Percentiles rank a stretch among this genome's conserved stretches.
phyloP scores from a whole-genome alignment of 441 rosid species.

The Gossypium schwendimanii region DNA sequence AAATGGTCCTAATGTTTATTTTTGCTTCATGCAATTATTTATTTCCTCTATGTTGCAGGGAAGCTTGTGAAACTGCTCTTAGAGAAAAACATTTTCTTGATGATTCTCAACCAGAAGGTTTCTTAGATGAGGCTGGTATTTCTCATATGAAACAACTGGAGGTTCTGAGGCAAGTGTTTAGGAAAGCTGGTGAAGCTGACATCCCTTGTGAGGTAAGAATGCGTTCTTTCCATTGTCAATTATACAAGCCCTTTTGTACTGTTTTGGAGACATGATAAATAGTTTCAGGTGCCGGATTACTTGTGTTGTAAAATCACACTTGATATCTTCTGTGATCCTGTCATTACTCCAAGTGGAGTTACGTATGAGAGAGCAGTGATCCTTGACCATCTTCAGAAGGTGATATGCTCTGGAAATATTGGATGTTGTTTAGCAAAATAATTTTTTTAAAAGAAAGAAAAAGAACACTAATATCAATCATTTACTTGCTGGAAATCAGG shows the following conservation, averaged over 20 bases:
- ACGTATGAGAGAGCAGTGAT: slow-evolving; percentile 83
- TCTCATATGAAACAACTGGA: slow-evolving; percentile 38
- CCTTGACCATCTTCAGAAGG: slow-evolving; percentile 81
- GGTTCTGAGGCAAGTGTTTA: slow-evolving; percentile 47
- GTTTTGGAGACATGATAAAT: slow-evolving; percentile 5
- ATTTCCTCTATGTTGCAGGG: slow-evolving; percentile 38
- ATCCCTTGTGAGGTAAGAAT: slow-evolving; percentile 54
- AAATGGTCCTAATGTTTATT: slow-evolving; percentile 1
- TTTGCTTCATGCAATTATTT: slow-evolving; percentile 18
- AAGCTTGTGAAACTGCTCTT: slow-evolving; percentile 71
- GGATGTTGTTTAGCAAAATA: background rate
- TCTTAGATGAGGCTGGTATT: slow-evolving; percentile 32
- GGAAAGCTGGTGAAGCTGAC: slow-evolving; percentile 62
- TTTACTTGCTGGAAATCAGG: slow-evolving; percentile 29
- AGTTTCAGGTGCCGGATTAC: slow-evolving; percentile 73
- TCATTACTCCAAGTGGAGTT: slow-evolving; percentile 81
- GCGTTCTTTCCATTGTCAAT: background rate
- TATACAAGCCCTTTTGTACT: background rate
- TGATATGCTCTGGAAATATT: slow-evolving; percentile 8
- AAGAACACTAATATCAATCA: background rate
- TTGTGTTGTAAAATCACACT: slow-evolving; percentile 87
- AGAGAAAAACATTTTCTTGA: slow-evolving; percentile 49
- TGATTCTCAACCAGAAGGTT: slow-evolving; percentile 44
- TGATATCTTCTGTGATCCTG: slow-evolving; percentile 81
- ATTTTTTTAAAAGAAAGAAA: background rate